Evolutionary conservation across 805 yeast species (phyloP).

Genomic region (Candida parachauliodes): DNA sequence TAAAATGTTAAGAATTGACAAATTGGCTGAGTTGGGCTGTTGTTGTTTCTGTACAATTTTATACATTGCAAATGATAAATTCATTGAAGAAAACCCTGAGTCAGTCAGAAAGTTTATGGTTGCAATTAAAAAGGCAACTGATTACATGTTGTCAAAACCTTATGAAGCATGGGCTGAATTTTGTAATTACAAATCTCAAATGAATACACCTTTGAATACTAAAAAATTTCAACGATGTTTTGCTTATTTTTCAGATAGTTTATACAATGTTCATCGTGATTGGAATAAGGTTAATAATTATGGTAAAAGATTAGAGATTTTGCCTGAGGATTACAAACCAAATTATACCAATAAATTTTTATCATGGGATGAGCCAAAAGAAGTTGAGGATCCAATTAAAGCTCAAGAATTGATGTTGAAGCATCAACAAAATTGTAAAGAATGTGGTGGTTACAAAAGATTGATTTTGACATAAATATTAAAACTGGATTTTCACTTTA

Average conservation of each 20-base stretch:
- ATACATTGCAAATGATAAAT: slow-evolving; percentile 50
- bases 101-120: slow-evolving; percentile 42
- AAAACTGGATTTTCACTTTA: too few species aligned
- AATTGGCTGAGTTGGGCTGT: slow-evolving; percentile 54
- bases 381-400: slow-evolving; percentile 30
- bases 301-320: slow-evolving; percentile 51
- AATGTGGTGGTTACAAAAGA: slow-evolving; percentile 48
- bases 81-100: slow-evolving; percentile 44
- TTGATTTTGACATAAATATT: slow-evolving; percentile 18
- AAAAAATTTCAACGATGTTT: slow-evolving; percentile 51
- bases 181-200: slow-evolving; percentile 45
- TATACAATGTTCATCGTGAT: slow-evolving; percentile 53
- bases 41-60: slow-evolving; percentile 57
- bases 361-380: slow-evolving; percentile 48
- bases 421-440: slow-evolving; percentile 45
- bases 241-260: slow-evolving; percentile 51
- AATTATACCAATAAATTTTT: slow-evolving; percentile 51
- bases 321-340: slow-evolving; percentile 46
- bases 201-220: slow-evolving; percentile 37
- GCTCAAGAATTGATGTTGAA: slow-evolving; percentile 46
- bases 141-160: slow-evolving; percentile 43
- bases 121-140: slow-evolving; percentile 51
- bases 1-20: slow-evolving; percentile 54
- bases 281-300: slow-evolving; percentile 55
- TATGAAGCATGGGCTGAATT: slow-evolving; percentile 45